Evolutionary conservation across 371 early-diverging fungal species (phyloP).

Genomic region (Mucor sp.): DNA sequence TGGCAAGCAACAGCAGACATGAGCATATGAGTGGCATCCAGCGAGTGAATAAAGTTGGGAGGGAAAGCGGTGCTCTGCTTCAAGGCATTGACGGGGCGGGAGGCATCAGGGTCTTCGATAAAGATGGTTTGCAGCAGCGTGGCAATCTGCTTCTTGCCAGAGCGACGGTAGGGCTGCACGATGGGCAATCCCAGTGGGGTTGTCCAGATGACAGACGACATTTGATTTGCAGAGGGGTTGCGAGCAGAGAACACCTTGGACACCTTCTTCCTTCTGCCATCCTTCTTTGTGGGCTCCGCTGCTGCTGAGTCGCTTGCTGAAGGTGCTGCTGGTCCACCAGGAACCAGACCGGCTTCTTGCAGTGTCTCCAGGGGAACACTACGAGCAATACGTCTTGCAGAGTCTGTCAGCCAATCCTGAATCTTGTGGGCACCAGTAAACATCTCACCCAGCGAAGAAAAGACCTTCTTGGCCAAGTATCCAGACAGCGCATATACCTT

Average conservation of each 20-base stretch:
- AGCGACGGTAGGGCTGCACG: constrained; percentile 95
- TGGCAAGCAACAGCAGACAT: constrained; percentile 91
- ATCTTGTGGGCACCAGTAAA: constrained; percentile 89
- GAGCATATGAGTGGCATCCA: constrained; percentile 98
- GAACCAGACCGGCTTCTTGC: constrained; percentile 43
- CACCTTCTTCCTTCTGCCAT: constrained; percentile 5
- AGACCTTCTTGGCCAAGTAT: constrained; percentile 85
- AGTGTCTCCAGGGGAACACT: constrained; percentile 73
- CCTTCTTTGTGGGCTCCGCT: neutral
- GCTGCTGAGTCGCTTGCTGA: neutral
- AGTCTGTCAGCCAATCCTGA: constrained; percentile 93
- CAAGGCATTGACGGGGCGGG: constrained; percentile 83
- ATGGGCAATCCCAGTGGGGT: constrained; percentile 94
- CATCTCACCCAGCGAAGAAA: constrained; percentile 85
- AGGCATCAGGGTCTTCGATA: constrained; percentile 70
- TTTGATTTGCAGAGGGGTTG: constrained; percentile 58
- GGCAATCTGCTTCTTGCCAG: constrained; percentile 60
- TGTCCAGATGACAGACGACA: constrained; percentile 95
- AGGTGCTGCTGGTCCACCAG: neutral
- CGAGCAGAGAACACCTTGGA: constrained; percentile 49
- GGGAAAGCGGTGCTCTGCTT: constrained; percentile 98
- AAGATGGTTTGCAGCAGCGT: constrained; percentile 84
- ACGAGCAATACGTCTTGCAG: constrained; percentile 83
- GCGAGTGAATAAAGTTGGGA: constrained; percentile 97
- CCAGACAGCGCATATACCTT: constrained; percentile 56